Percentiles rank a stretch among this genome's conserved stretches.
phyloP scores from a whole-genome alignment of 371 early-diverging fungal genomes.

The Mortierella sp. region DNA sequence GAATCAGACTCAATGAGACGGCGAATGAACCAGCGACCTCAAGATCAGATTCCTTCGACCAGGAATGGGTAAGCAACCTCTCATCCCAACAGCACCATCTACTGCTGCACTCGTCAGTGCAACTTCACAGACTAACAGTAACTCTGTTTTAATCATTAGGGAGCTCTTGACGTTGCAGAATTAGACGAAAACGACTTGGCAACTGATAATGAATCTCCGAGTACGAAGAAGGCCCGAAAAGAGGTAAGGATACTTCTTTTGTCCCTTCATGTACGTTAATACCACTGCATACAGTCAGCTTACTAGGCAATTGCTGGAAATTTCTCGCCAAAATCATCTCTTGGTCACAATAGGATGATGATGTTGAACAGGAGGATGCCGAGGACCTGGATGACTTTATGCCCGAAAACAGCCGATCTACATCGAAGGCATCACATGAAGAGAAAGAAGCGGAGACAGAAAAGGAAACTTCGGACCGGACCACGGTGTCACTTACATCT shows the following conservation, averaged over 20 bases:
- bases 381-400: constrained; percentile 44
- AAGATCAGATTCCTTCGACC: constrained; percentile 41
- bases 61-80: constrained; percentile 43
- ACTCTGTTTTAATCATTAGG: background rate
- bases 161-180: constrained; percentile 29
- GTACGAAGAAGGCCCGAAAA: constrained; percentile 31
- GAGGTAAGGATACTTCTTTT: constrained; percentile 12
- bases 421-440: background rate
- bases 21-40: constrained; percentile 6
- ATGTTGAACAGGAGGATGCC: constrained; percentile 9
- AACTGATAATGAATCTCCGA: constrained; percentile 15
- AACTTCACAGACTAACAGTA: background rate
- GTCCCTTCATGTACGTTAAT: background rate
- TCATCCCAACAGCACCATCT: background rate
- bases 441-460: background rate
- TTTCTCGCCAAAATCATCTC: background rate
- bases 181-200: constrained; percentile 26
- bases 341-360: constrained; percentile 5
- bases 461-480: background rate
- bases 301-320: background rate
- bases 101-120: background rate
- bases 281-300: background rate
- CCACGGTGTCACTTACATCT: background rate
- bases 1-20: constrained; percentile 42
- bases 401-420: background rate